These are phyloP conservation scores for Yamadazyma diddensiae DNA, from an alignment of 1,139 yeast species.

Conservation along the genomic window DNA sequence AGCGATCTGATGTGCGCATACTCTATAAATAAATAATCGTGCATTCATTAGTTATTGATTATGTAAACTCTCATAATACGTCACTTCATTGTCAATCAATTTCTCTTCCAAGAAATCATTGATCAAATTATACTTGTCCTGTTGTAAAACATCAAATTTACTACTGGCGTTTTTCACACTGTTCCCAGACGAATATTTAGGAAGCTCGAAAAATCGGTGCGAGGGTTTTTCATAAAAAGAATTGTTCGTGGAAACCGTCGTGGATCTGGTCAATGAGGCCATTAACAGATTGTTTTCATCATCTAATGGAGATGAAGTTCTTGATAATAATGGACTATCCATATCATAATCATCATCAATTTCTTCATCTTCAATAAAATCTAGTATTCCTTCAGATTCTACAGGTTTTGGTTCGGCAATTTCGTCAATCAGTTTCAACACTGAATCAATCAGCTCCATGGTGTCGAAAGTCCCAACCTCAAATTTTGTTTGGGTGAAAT, in stretches of 20 bases:
- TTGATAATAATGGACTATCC: constrained; percentile 31
- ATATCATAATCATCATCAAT: constrained; percentile 20
- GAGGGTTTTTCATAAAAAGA: constrained; percentile 15
- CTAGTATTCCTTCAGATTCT: constrained; percentile 8
- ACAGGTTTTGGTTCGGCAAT: background rate
- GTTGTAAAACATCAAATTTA: constrained; percentile 24
- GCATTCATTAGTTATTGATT: constrained; percentile 2
- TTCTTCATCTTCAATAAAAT: constrained; percentile 15
- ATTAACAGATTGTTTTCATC: constrained; percentile 34
- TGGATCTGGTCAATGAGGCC: constrained; percentile 42
- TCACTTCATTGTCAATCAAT: constrained; percentile 34
- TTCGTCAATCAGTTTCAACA: background rate
- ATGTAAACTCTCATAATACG: constrained; percentile 26
- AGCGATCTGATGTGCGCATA: no score
- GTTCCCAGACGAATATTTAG: constrained; percentile 14
- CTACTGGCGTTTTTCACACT: constrained; percentile 9
- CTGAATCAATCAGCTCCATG: constrained; percentile 2
- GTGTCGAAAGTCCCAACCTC: no score
- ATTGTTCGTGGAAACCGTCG: constrained; percentile 38
- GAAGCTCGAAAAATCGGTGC: constrained; percentile 26
- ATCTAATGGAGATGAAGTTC: constrained; percentile 41
- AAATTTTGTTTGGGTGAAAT: no score
- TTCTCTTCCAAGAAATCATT: constrained; percentile 43
- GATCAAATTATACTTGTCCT: constrained; percentile 41
- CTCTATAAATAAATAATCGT: constrained; percentile 4